Conservation (phyloP, 495 filamentous ascomycete genomes). For the Hypoxylon intermedium region DNA sequence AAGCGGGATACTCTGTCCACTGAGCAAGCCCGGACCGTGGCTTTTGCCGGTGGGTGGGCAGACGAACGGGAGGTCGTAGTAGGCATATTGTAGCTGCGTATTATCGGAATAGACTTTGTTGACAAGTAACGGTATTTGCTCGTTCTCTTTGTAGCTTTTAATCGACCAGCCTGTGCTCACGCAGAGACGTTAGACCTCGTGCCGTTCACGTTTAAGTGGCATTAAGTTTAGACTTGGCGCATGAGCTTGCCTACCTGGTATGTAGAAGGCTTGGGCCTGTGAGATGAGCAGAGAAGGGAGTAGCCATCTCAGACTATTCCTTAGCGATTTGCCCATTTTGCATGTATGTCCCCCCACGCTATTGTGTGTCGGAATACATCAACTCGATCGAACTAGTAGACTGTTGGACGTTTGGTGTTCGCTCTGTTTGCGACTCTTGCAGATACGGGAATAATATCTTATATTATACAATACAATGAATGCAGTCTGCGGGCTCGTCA, state of each 20-base stretch:
- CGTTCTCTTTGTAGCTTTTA: slow-evolving; percentile 79
- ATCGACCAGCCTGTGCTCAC: slow-evolving; percentile 69
- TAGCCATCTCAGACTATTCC: slow-evolving; percentile 40
- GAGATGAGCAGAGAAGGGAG: slow-evolving; percentile 42
- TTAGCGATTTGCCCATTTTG: slow-evolving; percentile 41
- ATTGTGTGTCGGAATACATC: slow-evolving; percentile 31
- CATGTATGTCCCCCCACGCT: slow-evolving; percentile 24
- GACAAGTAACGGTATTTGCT: slow-evolving; percentile 85
- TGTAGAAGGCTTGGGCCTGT: slow-evolving; percentile 71
- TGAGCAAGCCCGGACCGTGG: slow-evolving; percentile 73
- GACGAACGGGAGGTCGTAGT: slow-evolving; percentile 91
- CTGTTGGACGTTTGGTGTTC: slow-evolving; percentile 2
- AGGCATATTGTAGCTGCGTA: slow-evolving; percentile 91
- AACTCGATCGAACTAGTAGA: slow-evolving; percentile 18
- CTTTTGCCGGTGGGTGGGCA: slow-evolving; percentile 78
- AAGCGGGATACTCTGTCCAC: slow-evolving; percentile 80
- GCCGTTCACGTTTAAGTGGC: not conserved
- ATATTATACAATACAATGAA: too few species aligned
- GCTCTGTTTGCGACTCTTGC: slow-evolving; percentile 9
- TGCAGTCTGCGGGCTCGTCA: not conserved
- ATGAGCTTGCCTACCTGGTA: slow-evolving; percentile 65
- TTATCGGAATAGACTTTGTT: slow-evolving; percentile 96
- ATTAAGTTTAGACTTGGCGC: too few species aligned
- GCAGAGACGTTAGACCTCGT: slow-evolving; percentile 17
- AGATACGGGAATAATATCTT: not conserved